Base-by-base conservation (phyloP, 2,329 filamentous ascomycete species). In the Aspergillus phoenicis region DNA sequence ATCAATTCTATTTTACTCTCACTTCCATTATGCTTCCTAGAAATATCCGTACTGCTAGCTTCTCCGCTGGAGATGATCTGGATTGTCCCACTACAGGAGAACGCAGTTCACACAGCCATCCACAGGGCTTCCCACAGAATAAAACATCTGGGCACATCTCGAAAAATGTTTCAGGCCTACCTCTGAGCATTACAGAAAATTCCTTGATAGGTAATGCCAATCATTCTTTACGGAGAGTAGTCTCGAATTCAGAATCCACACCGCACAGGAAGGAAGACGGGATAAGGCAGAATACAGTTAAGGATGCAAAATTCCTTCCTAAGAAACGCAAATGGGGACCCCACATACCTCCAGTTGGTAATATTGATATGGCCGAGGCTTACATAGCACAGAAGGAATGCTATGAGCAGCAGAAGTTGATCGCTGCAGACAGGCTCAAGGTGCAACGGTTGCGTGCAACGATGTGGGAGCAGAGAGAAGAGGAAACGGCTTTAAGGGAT, bases 401-500 rank as follows among this genome's bases (percentile, higher is more conserved):
- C 11, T 8, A 33, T 22, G 39, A 61, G 10, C 56, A 67, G 22
- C 62, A 67, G 22, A 49, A 66, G 20, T 56, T 65, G 26, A 60
- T 70, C 22, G 59, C 61, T 5, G 47, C 60, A 7, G 65, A 66
- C 48, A 62, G 71, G n/a, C 56, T 60, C 3, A 58, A 62, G 5
- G 64, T 66, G 4, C 66, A 65, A 30, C 65, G 70, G 57, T 52
- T 69, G n/a, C 71, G 71, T 6, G 45, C 55, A 17, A 64, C 59
- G 1, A 57, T 74, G 15, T 62, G 63, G 52, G 62, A 67, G 22
- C 68, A 71, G 54, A 62, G 71, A n/a, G 64, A 71, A 15, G 61
- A 70, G 33, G 71, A 72, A 38, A 52, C 58, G 4, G 53, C 64
- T 15, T 24, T 66, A 1, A 65, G 69, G 51, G 62, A 59, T 2